Evolutionary conservation across 495 filamentous ascomycete genomes (phyloP).

Genomic region (Polyplosphaeria fusca): DNA sequence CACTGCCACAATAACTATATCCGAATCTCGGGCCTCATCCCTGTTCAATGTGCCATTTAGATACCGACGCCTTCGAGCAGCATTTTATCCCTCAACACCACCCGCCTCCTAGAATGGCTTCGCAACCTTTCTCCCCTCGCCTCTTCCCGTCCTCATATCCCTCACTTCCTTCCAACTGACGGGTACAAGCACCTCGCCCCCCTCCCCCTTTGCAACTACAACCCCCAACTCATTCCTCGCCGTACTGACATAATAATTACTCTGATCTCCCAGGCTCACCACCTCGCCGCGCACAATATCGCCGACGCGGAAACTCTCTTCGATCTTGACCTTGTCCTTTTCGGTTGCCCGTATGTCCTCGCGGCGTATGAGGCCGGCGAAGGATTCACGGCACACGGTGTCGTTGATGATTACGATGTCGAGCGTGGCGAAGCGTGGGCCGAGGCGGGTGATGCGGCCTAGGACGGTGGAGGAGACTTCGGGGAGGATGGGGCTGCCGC

Average conservation of each 20-base stretch:
- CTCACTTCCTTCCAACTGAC: constrained; percentile 92
- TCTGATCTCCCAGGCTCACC: constrained; percentile 82
- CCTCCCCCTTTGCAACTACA: constrained; percentile 87
- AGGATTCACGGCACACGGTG: constrained; percentile 40
- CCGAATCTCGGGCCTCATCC: no score
- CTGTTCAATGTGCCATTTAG: no score
- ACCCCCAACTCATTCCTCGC: constrained; percentile 89
- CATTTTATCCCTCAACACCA: no score
- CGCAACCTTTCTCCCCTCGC: constrained; percentile 86
- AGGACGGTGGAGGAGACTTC: constrained; percentile 75
- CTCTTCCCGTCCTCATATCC: constrained; percentile 73
- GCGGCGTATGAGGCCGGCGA: constrained; percentile 54
- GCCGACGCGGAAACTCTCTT: constrained; percentile 87
- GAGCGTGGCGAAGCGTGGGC: constrained; percentile 74
- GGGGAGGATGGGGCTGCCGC: constrained; percentile 68
- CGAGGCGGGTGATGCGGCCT: constrained; percentile 80
- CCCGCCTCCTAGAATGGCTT: constrained; percentile 79
- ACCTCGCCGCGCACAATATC: constrained; percentile 90
- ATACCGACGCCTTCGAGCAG: no score
- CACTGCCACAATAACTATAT: no score
- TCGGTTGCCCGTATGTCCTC: constrained; percentile 94
- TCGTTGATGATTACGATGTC: constrained; percentile 77
- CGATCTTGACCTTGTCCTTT: constrained; percentile 88
- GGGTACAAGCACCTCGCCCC: constrained; percentile 84
- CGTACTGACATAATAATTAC: constrained; percentile 88